A percentile compares a stretch with the other conserved stretches of the same genome.
These are phyloP conservation scores for Cladosporium austrohemisphaericum DNA, from an alignment of 2,329 filamentous ascomycete species.

Conservation along the genomic window DNA sequence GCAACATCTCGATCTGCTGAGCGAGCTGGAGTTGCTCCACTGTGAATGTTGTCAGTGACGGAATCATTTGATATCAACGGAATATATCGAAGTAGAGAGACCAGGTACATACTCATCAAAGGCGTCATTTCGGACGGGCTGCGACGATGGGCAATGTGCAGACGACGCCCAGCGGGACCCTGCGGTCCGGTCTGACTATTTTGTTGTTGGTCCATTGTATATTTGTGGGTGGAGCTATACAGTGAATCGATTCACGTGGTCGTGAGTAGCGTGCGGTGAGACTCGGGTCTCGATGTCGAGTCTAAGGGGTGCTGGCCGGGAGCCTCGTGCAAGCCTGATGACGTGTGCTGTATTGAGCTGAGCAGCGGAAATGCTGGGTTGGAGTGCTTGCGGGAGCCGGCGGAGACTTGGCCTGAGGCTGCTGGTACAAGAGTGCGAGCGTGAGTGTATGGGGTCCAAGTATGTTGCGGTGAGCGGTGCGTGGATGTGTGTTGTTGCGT, in stretches of 20 bases:
- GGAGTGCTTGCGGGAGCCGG: neutral
- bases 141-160: slow-evolving; percentile 95
- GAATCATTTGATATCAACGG: neutral
- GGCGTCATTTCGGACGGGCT: slow-evolving; percentile 97
- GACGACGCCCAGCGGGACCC: slow-evolving; percentile 62
- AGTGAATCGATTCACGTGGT: slow-evolving; percentile 3
- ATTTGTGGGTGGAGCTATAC: slow-evolving; percentile 1
- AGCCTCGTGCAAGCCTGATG: neutral
- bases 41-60: slow-evolving; percentile 44
- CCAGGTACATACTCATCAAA: slow-evolving; percentile 79
- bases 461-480: slow-evolving; percentile 3
- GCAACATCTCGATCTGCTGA: slow-evolving; percentile 94
- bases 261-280: neutral
- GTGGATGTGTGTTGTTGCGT: neutral
- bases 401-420: slow-evolving; percentile 11
- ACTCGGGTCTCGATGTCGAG: slow-evolving; percentile 1
- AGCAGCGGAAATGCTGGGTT: slow-evolving; percentile 2
- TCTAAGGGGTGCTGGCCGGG: neutral
- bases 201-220: slow-evolving; percentile 14
- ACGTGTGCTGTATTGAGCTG: slow-evolving; percentile 8
- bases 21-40: slow-evolving; percentile 98
- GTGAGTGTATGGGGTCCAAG: slow-evolving; percentile 11
- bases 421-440: slow-evolving; percentile 10
- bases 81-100: neutral
- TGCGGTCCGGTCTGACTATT: slow-evolving; percentile 10